Percentiles rank a stretch among this genome's conserved stretches.
Conservation (phyloP, 768 basidiomycete genomes). For the Pleurotus tuber-regium region DNA sequence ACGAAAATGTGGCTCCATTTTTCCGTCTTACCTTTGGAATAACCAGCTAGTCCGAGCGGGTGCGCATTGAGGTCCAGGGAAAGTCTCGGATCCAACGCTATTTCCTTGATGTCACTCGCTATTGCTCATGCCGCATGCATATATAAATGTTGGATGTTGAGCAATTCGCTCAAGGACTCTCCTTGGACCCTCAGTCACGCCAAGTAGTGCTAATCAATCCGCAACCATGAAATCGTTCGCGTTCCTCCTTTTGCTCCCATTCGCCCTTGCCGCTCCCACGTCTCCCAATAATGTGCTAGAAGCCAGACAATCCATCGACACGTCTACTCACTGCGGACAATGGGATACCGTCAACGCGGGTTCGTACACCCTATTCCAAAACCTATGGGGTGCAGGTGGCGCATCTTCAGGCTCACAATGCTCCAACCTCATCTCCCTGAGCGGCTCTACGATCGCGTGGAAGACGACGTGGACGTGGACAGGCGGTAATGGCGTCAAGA, state of each 20-base stretch:
- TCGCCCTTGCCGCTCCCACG: slow-evolving; percentile 14
- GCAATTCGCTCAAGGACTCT: background rate
- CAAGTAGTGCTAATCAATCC: background rate
- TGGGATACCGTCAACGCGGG: slow-evolving; percentile 47
- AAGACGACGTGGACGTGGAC: slow-evolving; percentile 51
- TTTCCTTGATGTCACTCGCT: too few relatives aligned
- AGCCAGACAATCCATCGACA: slow-evolving; percentile 29
- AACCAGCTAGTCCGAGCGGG: background rate
- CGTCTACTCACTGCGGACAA: slow-evolving; percentile 41
- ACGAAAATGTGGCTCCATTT: slow-evolving; percentile 7
- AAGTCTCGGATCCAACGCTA: background rate
- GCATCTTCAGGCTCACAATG: slow-evolving; percentile 52
- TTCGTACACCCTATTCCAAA: slow-evolving; percentile 45
- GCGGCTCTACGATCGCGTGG: slow-evolving; percentile 46
- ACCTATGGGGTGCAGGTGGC: slow-evolving; percentile 43
- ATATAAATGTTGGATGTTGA: background rate
- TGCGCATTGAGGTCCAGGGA: background rate
- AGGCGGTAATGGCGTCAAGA: slow-evolving; percentile 55
- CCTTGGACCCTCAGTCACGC: background rate
- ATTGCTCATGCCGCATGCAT: too few relatives aligned
- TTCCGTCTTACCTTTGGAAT: background rate
- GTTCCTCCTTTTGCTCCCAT: slow-evolving; percentile 11
- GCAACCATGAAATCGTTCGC: slow-evolving; percentile 4
- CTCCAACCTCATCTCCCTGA: slow-evolving; percentile 40
- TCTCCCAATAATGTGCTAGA: slow-evolving; percentile 5